Evolutionary conservation across 176 grass and related monocot species (phyloP).

Genomic region (Areca catechu): DNA sequence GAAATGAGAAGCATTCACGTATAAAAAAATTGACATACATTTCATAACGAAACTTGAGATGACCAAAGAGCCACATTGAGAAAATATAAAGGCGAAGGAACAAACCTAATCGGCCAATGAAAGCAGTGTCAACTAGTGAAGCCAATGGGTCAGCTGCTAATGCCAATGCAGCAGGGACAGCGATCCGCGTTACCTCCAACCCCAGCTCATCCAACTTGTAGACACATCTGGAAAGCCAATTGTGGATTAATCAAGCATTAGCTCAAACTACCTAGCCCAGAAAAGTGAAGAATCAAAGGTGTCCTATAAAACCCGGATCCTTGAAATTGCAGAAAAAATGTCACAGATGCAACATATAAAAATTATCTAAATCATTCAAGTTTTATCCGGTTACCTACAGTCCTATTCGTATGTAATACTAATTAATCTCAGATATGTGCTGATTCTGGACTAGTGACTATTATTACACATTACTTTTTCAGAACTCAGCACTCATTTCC

Average conservation of each 20-base stretch:
- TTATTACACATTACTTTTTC: no score
- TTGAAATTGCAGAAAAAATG: no score
- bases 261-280: neutral
- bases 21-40: no score
- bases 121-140: conserved; percentile 84
- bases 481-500: no score
- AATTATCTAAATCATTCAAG: no score
- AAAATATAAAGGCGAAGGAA: neutral
- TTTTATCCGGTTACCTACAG: no score
- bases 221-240: conserved; percentile 36
- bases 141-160: conserved; percentile 87
- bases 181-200: conserved; percentile 60
- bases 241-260: neutral
- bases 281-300: neutral
- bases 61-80: neutral
- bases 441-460: no score
- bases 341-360: no score
- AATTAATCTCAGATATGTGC: no score
- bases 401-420: no score
- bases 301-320: neutral
- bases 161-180: conserved; percentile 75
- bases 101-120: conserved; percentile 88
- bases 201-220: conserved; percentile 90
- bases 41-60: neutral
- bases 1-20: neutral